Conservation (phyloP, 2,329 filamentous ascomycete species). For the Septoria linicola region DNA sequence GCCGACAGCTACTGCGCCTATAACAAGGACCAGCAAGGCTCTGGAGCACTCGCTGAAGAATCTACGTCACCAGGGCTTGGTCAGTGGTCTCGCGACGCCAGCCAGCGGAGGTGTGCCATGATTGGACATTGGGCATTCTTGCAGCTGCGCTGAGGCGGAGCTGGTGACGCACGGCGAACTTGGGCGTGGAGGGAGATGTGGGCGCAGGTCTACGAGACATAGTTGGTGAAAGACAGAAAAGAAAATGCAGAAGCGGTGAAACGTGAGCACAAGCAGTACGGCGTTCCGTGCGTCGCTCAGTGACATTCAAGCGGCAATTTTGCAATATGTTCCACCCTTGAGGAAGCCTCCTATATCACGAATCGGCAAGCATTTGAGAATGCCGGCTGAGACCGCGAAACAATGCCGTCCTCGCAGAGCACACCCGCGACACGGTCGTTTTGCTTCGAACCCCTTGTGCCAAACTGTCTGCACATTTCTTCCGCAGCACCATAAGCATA, state of each 20-base stretch:
- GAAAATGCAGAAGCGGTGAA: too few relatives aligned
- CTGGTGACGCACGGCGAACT: too few relatives aligned
- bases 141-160: too few relatives aligned
- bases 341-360: conserved; percentile 1
- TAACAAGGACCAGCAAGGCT: conserved; percentile 3
- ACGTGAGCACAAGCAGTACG: too few relatives aligned
- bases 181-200: neutral
- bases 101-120: conserved; percentile 2
- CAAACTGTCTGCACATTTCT: neutral
- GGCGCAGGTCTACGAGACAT: too few relatives aligned
- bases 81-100: neutral
- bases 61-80: conserved; percentile 12
- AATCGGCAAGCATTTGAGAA: conserved; percentile 5
- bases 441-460: conserved; percentile 4
- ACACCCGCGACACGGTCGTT: conserved; percentile 7
- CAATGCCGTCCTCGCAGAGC: conserved; percentile 6
- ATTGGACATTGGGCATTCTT: conserved; percentile 1
- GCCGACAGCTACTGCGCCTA: conserved; percentile 1
- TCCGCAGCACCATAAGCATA: conserved; percentile 7
- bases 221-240: too few relatives aligned
- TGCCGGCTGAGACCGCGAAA: neutral
- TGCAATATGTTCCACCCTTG: conserved; percentile 5
- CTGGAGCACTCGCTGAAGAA: neutral
- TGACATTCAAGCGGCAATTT: too few relatives aligned
- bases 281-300: neutral